phyloP scores from a whole-genome alignment of 805 yeast genomes.

The Jamesozyma hellenica region DNA sequence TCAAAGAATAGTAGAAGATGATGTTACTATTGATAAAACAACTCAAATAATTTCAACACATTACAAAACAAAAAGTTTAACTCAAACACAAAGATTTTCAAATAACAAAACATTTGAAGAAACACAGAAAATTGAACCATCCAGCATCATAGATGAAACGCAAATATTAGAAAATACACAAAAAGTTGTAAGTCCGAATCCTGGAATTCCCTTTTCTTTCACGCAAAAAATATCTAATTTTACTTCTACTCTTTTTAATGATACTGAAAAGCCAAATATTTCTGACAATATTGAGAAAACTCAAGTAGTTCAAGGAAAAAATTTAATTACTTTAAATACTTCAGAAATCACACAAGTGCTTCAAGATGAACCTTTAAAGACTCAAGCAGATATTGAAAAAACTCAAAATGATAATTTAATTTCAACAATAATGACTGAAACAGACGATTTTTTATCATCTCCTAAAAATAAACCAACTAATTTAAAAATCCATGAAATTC shows the following conservation, averaged over 20 bases:
- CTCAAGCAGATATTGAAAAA: background rate
- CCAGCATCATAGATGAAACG: background rate
- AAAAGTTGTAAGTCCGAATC: too few species aligned
- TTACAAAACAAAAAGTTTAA: background rate
- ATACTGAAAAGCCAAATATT: too few species aligned
- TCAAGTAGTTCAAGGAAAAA: too few species aligned
- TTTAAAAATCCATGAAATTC: constrained; percentile 14
- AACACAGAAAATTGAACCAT: too few species aligned
- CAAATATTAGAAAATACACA: background rate
- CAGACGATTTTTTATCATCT: background rate
- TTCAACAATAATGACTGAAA: background rate
- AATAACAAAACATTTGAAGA: too few species aligned
- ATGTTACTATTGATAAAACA: background rate
- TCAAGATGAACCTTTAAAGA: background rate
- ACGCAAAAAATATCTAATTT: background rate
- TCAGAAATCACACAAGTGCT: too few species aligned
- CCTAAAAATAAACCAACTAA: background rate
- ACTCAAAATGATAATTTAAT: background rate
- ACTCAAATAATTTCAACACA: background rate
- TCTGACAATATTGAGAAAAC: too few species aligned
- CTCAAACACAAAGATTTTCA: background rate
- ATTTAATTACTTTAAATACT: constrained; percentile 1
- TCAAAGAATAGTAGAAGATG: background rate
- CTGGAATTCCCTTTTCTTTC: background rate
- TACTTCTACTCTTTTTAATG: background rate